A percentile compares a stretch with the other conserved stretches of the same genome.
Evolutionary conservation across 2,329 filamentous ascomycete species (phyloP).

Genomic region (Pseudodiploospora longispora): DNA sequence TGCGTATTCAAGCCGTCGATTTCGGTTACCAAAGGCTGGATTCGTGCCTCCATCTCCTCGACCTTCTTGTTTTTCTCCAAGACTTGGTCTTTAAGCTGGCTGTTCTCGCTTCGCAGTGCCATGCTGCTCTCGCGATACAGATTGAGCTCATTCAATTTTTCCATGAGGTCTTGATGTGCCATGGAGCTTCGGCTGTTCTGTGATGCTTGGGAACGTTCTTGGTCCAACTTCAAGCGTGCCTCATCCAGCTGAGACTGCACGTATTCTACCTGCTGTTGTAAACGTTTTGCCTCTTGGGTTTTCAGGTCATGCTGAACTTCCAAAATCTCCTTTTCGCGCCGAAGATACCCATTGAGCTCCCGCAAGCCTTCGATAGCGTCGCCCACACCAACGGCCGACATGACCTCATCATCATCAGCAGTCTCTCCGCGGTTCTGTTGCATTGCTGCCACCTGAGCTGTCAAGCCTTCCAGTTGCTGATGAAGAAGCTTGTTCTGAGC

Average conservation of each 20-base stretch:
- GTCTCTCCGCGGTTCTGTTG: constrained; percentile 63
- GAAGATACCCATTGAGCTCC: constrained; percentile 84
- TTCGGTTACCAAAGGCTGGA: constrained; percentile 74
- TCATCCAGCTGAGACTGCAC: constrained; percentile 84
- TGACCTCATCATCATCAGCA: constrained; percentile 44
- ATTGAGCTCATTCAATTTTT: constrained; percentile 92
- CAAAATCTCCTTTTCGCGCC: constrained; percentile 93
- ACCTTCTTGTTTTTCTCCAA: constrained; percentile 67
- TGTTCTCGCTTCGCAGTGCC: constrained; percentile 78
- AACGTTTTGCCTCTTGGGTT: constrained; percentile 74
- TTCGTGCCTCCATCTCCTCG: constrained; percentile 62
- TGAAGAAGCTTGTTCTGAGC: constrained; percentile 88
- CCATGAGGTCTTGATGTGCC: constrained; percentile 83
- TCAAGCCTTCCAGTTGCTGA: constrained; percentile 77
- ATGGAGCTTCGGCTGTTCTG: constrained; percentile 66
- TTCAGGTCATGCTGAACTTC: constrained; percentile 94
- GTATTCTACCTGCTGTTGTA: constrained; percentile 87
- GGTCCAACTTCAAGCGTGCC: constrained; percentile 76
- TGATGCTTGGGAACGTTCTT: constrained; percentile 71
- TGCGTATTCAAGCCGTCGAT: constrained; percentile 78
- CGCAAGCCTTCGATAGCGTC: constrained; percentile 68
- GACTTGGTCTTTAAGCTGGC: constrained; percentile 68
- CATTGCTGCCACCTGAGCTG: constrained; percentile 67
- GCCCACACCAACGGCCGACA: constrained; percentile 43
- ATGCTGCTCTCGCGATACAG: constrained; percentile 91